phyloP scores from a whole-genome alignment of 306 rosid genomes.

The Trifolium repens region DNA sequence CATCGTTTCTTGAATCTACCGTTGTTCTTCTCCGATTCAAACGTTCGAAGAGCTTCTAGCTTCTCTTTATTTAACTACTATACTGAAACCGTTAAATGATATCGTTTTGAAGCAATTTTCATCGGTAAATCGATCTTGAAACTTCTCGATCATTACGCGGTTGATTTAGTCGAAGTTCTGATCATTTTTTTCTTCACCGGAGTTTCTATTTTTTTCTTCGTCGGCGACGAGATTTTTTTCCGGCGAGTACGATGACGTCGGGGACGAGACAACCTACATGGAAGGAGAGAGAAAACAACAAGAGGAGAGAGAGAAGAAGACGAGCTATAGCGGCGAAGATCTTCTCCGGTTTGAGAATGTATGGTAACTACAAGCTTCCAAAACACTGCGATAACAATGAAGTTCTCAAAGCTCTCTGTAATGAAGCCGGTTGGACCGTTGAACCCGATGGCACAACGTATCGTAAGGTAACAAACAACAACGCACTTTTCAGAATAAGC shows the following conservation, averaged over 20 bases:
- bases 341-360: constrained; percentile 80
- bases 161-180: constrained; percentile 11
- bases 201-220: background rate
- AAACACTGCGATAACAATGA: constrained; percentile 97
- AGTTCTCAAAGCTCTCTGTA: constrained; percentile 90
- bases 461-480: constrained; percentile 62
- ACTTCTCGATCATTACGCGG: background rate
- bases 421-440: constrained; percentile 88
- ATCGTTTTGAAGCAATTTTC: background rate
- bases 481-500: background rate
- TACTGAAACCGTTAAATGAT: too few relatives aligned
- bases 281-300: constrained; percentile 95
- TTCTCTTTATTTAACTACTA: background rate
- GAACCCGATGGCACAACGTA: constrained; percentile 90
- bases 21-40: constrained; percentile 24
- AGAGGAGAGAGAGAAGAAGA: constrained; percentile 76
- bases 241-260: constrained; percentile 63
- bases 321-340: constrained; percentile 90
- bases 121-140: constrained; percentile 1
- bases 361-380: constrained; percentile 86
- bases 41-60: background rate
- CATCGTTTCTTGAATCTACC: background rate
- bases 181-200: background rate
- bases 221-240: constrained; percentile 18
- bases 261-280: constrained; percentile 82